Base-by-base conservation (phyloP, 441 rosid species). In the Hura crepitans region DNA sequence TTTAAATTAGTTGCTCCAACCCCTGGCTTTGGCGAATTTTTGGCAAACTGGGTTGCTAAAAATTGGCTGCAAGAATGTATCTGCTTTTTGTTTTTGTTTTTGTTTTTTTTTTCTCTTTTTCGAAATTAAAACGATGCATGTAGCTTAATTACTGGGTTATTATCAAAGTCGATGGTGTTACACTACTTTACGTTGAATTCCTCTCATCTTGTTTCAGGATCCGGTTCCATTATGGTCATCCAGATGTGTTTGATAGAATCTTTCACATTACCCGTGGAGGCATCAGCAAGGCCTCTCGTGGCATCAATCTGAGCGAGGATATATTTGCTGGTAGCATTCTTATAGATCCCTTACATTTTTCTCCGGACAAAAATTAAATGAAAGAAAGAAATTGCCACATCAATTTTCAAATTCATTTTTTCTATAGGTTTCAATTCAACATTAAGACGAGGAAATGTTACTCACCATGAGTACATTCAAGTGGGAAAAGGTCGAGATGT, bases 401-500 rank as follows among this genome's bases (percentile, higher is more conserved):
- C 39, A 35, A 18, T 59, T 53, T 72, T 31, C 74, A 69, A n/a
- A 31, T 42, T 45, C 61, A 39, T 65, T 59, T 47, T 69, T 64
- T 51, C 50, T 69, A 37, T 66, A 92, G 98, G 98, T 76, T 91
- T 93, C 75, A 93, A 91, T 78, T 93, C 97, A 68, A 90, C 93
- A 25, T 72, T 91, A 68, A 86, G 98, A 77, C 85, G 88, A 63
- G 98, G 96, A 53, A 91, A 93, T 83, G 59, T 93, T 51, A 93
- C 98, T 77, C 98, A 93, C 81, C 98, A 91, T 71, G 98, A 91
- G 85, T 93, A 93, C 75, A 91, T 91, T 69, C 98, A 93, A 86
- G 97, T 93, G 78, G 98, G 98, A 50, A 93, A 93, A 82, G 98
- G 98, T 68, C 83, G 98, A 76, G 98, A 93, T 79, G 98, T 93